A percentile compares a stretch with the other conserved stretches of the same genome.
Evolutionary conservation across 306 rosid species (phyloP).

Genomic region (Astragalus membranaceus): DNA sequence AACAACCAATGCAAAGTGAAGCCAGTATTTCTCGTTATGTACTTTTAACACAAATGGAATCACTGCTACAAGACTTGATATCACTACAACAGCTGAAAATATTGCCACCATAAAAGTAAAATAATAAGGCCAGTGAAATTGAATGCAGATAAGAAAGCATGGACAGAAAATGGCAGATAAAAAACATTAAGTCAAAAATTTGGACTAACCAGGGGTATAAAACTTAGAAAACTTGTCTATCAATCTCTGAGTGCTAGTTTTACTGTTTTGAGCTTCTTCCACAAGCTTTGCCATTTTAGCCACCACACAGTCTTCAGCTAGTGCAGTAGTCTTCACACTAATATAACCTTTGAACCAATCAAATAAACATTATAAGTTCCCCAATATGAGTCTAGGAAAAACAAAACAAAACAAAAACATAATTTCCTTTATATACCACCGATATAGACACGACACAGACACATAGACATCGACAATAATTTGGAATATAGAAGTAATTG

Average conservation of each 20-base stretch:
- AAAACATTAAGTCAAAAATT: no score
- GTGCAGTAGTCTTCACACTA: conserved; percentile 77
- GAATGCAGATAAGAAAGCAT: no score
- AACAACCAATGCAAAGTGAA: conserved; percentile 82
- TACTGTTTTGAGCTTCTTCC: conserved; percentile 93
- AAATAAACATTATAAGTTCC: background rate
- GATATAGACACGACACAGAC: no score
- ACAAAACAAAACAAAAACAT: no score
- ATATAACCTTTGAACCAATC: conserved; percentile 55
- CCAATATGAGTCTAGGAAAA: background rate
- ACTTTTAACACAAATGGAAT: conserved; percentile 46
- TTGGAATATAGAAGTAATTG: no score
- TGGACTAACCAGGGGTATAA: conserved; percentile 83
- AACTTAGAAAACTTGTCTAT: conserved; percentile 77
- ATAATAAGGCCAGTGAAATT: conserved; percentile 5
- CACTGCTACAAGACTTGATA: conserved; percentile 51
- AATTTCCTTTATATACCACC: no score
- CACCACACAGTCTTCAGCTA: conserved; percentile 87
- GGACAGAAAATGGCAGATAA: no score
- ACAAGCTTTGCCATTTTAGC: conserved; percentile 95
- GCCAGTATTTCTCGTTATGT: conserved; percentile 51
- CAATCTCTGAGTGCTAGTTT: conserved; percentile 63
- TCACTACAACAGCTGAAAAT: conserved; percentile 57
- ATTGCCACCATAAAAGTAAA: background rate
- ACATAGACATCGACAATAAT: no score